phyloP scores from a whole-genome alignment of 2,329 filamentous ascomycete species.

The Xylaria polymorpha region DNA sequence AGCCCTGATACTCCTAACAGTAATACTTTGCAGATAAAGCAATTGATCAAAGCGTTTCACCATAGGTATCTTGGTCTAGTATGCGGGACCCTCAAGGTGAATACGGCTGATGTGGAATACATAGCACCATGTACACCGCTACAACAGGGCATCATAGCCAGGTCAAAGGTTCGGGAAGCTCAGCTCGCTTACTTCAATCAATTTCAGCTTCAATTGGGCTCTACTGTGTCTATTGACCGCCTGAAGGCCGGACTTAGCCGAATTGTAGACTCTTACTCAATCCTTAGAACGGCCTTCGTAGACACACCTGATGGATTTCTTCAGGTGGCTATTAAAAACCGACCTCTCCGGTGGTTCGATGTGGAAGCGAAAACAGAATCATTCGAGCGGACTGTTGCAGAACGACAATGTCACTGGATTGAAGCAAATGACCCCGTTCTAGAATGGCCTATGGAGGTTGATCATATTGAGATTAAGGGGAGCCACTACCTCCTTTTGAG shows the following conservation, averaged over 20 bases:
- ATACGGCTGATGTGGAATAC: slow-evolving; percentile 70
- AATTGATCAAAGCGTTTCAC: slow-evolving; percentile 71
- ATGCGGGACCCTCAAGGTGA: slow-evolving; percentile 63
- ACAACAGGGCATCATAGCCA: slow-evolving; percentile 86
- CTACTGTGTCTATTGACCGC: slow-evolving; percentile 56
- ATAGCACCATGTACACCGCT: slow-evolving; percentile 86
- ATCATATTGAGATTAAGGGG: slow-evolving; percentile 51
- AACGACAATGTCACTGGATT: slow-evolving; percentile 64
- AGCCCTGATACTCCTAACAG: slow-evolving; percentile 33
- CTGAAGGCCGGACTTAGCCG: slow-evolving; percentile 69
- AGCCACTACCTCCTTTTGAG: slow-evolving; percentile 66
- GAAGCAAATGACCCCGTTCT: slow-evolving; percentile 62
- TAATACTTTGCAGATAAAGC: slow-evolving; percentile 62
- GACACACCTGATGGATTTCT: slow-evolving; percentile 79
- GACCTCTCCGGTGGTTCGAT: slow-evolving; percentile 58
- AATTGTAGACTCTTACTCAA: slow-evolving; percentile 64
- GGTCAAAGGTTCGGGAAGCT: slow-evolving; percentile 67
- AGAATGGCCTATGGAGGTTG: slow-evolving; percentile 63
- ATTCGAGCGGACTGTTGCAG: slow-evolving; percentile 51
- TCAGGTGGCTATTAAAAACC: slow-evolving; percentile 71
- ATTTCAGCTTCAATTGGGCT: slow-evolving; percentile 70
- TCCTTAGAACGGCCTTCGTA: slow-evolving; percentile 79
- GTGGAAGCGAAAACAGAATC: slow-evolving; percentile 46
- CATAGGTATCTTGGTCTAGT: slow-evolving; percentile 68
- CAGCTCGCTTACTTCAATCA: slow-evolving; percentile 78